phyloP scores from a whole-genome alignment of 148 eudicot species.

The Euryodendron excelsum region DNA sequence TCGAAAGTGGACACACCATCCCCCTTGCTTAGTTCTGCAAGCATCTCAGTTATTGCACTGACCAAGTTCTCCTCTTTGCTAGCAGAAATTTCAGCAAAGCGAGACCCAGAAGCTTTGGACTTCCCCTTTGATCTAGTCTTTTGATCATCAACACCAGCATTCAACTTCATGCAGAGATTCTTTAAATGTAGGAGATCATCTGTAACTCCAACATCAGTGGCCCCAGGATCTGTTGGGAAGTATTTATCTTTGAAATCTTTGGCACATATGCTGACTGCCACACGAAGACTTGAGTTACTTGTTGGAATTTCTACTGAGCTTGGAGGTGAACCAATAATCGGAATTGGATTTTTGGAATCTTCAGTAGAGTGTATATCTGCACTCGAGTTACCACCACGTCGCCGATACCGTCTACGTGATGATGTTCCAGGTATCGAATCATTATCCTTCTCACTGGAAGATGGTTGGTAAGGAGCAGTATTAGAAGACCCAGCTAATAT shows the following conservation, averaged over 20 bases:
- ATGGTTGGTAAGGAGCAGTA: conserved; percentile 39
- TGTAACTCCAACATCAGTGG: conserved; percentile 64
- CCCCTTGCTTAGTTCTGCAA: conserved; percentile 78
- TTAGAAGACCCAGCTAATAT: conserved; percentile 44
- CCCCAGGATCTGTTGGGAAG: conserved; percentile 72
- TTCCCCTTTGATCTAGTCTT: conserved; percentile 76
- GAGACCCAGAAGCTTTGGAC: conserved; percentile 52
- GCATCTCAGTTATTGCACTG: conserved; percentile 71
- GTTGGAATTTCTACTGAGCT: conserved; percentile 52
- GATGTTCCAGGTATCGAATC: conserved; percentile 67
- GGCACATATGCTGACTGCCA: conserved; percentile 70
- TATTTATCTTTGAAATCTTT: conserved; percentile 81
- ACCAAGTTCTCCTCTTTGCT: conserved; percentile 76
- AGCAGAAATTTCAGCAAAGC: conserved; percentile 47
- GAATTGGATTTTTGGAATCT: conserved; percentile 50
- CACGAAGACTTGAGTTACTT: conserved; percentile 60
- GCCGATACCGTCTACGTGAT: conserved; percentile 79
- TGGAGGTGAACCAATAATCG: conserved; percentile 69
- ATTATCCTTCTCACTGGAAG: conserved; percentile 60
- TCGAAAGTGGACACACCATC: conserved; percentile 97
- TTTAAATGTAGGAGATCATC: conserved; percentile 84
- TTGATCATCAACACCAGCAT: conserved; percentile 66
- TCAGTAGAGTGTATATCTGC: conserved; percentile 58
- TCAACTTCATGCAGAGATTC: conserved; percentile 78
- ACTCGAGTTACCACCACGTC: conserved; percentile 60